These are phyloP conservation scores for Mucor mucedo DNA, from an alignment of 371 early-diverging fungal genomes.

Conservation along the genomic window DNA sequence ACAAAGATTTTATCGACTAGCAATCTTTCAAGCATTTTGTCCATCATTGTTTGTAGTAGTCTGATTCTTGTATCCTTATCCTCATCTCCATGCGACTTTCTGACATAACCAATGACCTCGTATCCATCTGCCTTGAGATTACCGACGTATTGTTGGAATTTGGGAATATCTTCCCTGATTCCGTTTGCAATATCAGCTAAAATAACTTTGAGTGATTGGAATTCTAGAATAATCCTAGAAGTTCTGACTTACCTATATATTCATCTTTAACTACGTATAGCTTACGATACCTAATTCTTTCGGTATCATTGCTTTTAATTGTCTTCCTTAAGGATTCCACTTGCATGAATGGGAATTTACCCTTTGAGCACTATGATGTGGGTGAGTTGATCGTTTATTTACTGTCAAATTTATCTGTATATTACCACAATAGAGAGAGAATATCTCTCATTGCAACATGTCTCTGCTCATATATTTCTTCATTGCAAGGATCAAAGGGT, in stretches of 20 bases:
- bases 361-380: slow-evolving; percentile 16
- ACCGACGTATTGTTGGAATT: slow-evolving; percentile 59
- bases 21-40: too few species aligned
- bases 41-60: too few species aligned
- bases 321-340: slow-evolving; percentile 15
- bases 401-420: slow-evolving; percentile 12
- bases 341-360: slow-evolving; percentile 20
- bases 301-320: slow-evolving; percentile 15
- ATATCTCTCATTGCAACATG: slow-evolving; percentile 18
- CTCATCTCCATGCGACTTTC: too few species aligned
- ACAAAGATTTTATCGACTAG: too few species aligned
- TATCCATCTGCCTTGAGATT: slow-evolving; percentile 12
- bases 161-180: slow-evolving; percentile 29
- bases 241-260: slow-evolving; percentile 21
- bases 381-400: slow-evolving; percentile 13
- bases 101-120: slow-evolving; percentile 13
- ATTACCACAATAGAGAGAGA: slow-evolving; percentile 10
- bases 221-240: slow-evolving; percentile 22
- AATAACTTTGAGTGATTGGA: slow-evolving; percentile 25
- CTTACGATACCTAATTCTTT: slow-evolving; percentile 21
- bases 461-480: slow-evolving; percentile 9
- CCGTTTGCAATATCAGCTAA: slow-evolving; percentile 29
- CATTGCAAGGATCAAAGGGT: neutral
- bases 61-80: too few species aligned
- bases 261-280: slow-evolving; percentile 22